Base-by-base conservation (phyloP, 495 filamentous ascomycete species). In the Wilcoxina mikolae region DNA sequence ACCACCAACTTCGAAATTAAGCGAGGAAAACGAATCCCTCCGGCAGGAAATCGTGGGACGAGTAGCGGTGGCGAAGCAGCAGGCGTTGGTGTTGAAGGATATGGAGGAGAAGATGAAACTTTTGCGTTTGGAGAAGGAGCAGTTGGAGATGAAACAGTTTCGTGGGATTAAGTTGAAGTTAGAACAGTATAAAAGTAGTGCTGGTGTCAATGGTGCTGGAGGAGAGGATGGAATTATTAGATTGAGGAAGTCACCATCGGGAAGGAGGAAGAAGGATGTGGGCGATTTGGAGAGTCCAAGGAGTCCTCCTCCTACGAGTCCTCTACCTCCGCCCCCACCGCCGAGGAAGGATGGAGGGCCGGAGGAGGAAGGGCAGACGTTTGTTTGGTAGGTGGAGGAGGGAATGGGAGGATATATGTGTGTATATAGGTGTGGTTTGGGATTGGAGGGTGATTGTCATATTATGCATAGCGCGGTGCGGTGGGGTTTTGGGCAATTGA, bases 311-410 rank as follows among this genome's bases (percentile, higher is more conserved):
- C 46, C 46, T 9, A 27, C 10, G 2, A 27, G 22, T 27, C 46
- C 46, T 15, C 46, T 15, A 15, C 46, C 46, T 10, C 46, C 46
- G 12, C 46, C 46, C 3, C 46, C 46, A 15, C 46, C 46, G 46
- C 46, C 46, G 2, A 49, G 23, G 27, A 49, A 23, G 15, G n/a
- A 18, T 24, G 23, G 43, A 17, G 43, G 43, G 22, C 43, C 43
- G 20, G 45, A 48, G 45, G 25, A 48, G 45, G 20, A 12, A 11
- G 46, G 46, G 27, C 23, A 49, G 22, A 23, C 23, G 22, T 49
- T 49, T 49, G 46, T 49, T 15, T 49, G 46, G 46, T 49, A 35
- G 31, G 5, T 35, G 31, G 5, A 15, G 31, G 31, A 15, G 31
- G 31, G 31, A 15, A 15, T 5, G 31, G 31, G 31, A 15, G 5